phyloP scores from a whole-genome alignment of 805 yeast species.

The Lipomyces chichibuensis region DNA sequence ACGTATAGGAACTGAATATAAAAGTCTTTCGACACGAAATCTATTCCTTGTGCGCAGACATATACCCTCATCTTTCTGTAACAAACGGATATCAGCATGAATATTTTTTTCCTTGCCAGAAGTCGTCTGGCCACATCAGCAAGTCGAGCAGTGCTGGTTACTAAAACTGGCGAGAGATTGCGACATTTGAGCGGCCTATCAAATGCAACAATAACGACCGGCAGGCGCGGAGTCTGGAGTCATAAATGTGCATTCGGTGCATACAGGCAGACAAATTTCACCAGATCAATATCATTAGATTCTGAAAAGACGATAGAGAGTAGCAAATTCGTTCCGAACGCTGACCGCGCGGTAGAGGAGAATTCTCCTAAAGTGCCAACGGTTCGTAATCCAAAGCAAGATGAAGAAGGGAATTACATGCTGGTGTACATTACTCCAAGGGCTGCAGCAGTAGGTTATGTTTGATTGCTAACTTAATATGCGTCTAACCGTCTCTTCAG shows the following conservation, averaged over 20 bases:
- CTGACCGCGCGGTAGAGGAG: conserved; percentile 5
- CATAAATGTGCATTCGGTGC: neutral
- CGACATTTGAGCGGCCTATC: neutral
- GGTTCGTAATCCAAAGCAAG: conserved; percentile 41
- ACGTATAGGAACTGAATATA: no score
- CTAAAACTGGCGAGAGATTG: neutral
- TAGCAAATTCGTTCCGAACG: neutral
- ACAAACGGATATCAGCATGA: neutral
- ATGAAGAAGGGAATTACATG: conserved; percentile 46
- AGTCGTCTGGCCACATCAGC: neutral
- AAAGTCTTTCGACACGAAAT: no score
- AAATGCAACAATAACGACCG: neutral
- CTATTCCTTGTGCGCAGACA: neutral
- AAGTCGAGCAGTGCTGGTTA: neutral
- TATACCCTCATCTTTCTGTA: neutral
- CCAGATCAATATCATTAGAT: neutral
- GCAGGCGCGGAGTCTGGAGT: neutral
- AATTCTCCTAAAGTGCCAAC: conserved; percentile 27
- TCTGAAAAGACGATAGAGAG: neutral
- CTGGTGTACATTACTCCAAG: conserved; percentile 45
- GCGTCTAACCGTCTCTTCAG: conserved; percentile 13
- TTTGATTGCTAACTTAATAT: neutral
- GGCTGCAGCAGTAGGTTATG: conserved; percentile 43
- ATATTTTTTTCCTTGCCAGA: neutral
- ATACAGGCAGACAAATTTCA: neutral